Percentiles rank a stretch among this genome's conserved stretches.
These are phyloP conservation scores for Diplogelasinospora grovesii DNA, from an alignment of 495 filamentous ascomycete species.

Conservation along the genomic window DNA sequence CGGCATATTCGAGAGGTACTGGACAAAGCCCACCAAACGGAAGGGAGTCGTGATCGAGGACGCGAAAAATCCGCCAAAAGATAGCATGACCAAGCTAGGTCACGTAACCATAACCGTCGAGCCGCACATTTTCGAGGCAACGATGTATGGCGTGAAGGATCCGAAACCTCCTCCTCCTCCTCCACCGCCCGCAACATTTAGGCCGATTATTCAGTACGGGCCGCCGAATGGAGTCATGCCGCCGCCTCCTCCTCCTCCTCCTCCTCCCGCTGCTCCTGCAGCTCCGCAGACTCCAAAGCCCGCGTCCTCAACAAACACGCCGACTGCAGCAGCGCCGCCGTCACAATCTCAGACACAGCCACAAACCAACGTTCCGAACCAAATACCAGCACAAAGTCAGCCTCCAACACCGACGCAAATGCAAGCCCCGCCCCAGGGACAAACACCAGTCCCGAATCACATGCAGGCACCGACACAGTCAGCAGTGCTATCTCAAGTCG, in stretches of 20 bases:
- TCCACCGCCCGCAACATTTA: slow-evolving; percentile 26
- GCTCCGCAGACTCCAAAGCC: slow-evolving; percentile 28
- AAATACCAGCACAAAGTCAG: slow-evolving; percentile 13
- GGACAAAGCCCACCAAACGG: slow-evolving; percentile 81
- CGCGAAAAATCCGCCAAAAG: slow-evolving; percentile 70
- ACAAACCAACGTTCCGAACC: slow-evolving; percentile 6
- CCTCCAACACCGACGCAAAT: slow-evolving; percentile 11
- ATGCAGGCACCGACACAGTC: neutral
- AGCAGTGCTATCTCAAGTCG: slow-evolving; percentile 5
- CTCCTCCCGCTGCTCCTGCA: too few relatives aligned
- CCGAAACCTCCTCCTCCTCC: slow-evolving; percentile 36
- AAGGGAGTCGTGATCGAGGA: slow-evolving; percentile 65
- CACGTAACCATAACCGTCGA: slow-evolving; percentile 75
- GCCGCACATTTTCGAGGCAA: slow-evolving; percentile 84
- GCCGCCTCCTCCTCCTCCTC: slow-evolving; percentile 45
- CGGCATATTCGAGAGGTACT: slow-evolving; percentile 86
- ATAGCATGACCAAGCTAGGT: slow-evolving; percentile 80
- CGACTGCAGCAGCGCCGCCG: slow-evolving; percentile 4
- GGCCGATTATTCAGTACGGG: slow-evolving; percentile 66
- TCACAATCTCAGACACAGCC: slow-evolving; percentile 6
- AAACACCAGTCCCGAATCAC: too few relatives aligned
- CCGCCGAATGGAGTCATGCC: slow-evolving; percentile 54
- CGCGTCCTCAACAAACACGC: slow-evolving; percentile 11
- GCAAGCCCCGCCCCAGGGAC: too few relatives aligned
- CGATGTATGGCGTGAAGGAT: slow-evolving; percentile 80